A percentile compares a stretch with the other conserved stretches of the same genome.
Evolutionary conservation across 495 filamentous ascomycete genomes (phyloP).

Genomic region (Daldinia caldariorum): DNA sequence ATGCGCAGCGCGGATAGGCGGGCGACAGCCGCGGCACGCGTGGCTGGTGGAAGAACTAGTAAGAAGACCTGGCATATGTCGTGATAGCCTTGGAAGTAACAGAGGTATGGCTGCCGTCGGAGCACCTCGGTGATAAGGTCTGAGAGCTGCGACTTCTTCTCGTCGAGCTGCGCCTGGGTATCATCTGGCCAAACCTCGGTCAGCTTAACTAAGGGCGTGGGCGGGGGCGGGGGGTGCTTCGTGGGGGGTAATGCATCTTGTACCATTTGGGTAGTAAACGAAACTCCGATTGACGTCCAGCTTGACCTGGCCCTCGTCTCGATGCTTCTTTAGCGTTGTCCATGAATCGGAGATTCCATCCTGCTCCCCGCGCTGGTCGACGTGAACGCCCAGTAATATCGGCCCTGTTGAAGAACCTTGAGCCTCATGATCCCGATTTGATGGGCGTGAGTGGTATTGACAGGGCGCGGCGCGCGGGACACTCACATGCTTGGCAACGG

Average conservation of each 20-base stretch:
- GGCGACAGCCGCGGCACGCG: slow-evolving; percentile 65
- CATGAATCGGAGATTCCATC: slow-evolving; percentile 51
- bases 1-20: slow-evolving; percentile 89
- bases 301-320: slow-evolving; percentile 87
- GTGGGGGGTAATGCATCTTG: slow-evolving; percentile 32
- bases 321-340: slow-evolving; percentile 69
- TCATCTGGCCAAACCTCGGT: slow-evolving; percentile 47
- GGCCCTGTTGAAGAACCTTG: slow-evolving; percentile 68
- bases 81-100: slow-evolving; percentile 98
- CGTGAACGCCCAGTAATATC: slow-evolving; percentile 71
- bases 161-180: slow-evolving; percentile 67
- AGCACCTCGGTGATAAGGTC: slow-evolving; percentile 79
- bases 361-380: slow-evolving; percentile 34
- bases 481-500: slow-evolving; percentile 85
- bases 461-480: slow-evolving; percentile 23
- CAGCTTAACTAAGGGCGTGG: slow-evolving; percentile 11
- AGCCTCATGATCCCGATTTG: slow-evolving; percentile 35
- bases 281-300: slow-evolving; percentile 96
- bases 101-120: slow-evolving; percentile 82
- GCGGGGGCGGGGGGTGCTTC: slow-evolving; percentile 19
- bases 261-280: slow-evolving; percentile 92
- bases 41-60: slow-evolving; percentile 72
- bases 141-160: slow-evolving; percentile 76
- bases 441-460: slow-evolving; percentile 16
- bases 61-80: slow-evolving; percentile 98